Evolutionary conservation across 495 filamentous ascomycete species (phyloP), one percentile per base, ranked within the genome.

Genomic region (Filosporella fistucella): DNA sequence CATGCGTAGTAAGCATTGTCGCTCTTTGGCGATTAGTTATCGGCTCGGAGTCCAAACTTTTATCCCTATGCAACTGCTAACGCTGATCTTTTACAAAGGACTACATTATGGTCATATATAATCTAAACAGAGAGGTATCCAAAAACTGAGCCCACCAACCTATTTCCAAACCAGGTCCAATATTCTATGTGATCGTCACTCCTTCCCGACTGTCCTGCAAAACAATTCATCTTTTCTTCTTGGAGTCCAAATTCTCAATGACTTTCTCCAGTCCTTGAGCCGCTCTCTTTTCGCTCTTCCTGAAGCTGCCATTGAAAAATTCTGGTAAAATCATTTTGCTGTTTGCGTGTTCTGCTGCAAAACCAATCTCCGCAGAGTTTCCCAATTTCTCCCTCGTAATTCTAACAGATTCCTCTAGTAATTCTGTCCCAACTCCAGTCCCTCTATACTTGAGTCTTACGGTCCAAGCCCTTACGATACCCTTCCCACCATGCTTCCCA

Each of bases 401-500:
- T 46, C 63, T 65, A 1, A 87, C 78, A 3, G 80, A 84, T 51
- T 82, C 77, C 44, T 83, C 74, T 43, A 94, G 63, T 60, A 95
- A 64, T 20, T 75, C 81, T 13, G 57, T 66, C 3, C 88, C 89
- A 7, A 94, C 64, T 0, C 88, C 88, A 42, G 70, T 70, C 4
- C 76, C 66, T 11, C 89, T 72, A 60, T 87, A 91, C 52, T 63
- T 68, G 49, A 78, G 50, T 59, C 74, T 70, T 0, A 89, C 84
- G 3, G 88, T 87, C 86, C 88, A 91, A 1, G 84, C 88, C 18
- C 83, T 69, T 37, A 91, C 81, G 14, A 86, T 63, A 3, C 70
- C 75, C 42, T 63, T 61, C 22, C 70, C 77, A 9, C 68, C 77
- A 11, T 42, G 52, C 42, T 53, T 54, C 3, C 30, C 45, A n/a